Evolutionary conservation across 2,329 filamentous ascomycete species (phyloP).

Genomic region (Rhinocladiella mackenziei): DNA sequence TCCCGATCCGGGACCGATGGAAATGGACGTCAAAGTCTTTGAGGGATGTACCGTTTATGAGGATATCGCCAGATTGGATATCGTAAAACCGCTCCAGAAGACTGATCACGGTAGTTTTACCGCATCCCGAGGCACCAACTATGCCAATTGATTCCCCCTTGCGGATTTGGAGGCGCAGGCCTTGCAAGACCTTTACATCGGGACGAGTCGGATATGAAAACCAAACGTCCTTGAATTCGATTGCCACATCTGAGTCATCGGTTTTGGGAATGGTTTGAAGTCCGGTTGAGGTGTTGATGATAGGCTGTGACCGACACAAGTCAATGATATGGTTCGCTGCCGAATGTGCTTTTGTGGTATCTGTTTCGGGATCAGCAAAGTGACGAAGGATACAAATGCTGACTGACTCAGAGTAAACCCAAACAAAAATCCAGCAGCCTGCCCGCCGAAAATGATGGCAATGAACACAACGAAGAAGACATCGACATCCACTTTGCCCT

Average conservation of each 20-base stretch:
- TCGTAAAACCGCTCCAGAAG: constrained; percentile 93
- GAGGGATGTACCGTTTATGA: constrained; percentile 77
- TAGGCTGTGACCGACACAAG: no score
- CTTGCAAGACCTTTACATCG: constrained; percentile 80
- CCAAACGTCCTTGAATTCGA: constrained; percentile 87
- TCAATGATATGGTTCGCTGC: no score
- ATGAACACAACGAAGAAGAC: no score
- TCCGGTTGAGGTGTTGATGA: no score
- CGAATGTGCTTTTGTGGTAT: no score
- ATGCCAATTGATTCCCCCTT: constrained; percentile 54
- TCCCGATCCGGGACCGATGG: constrained; percentile 74
- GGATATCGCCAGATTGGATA: constrained; percentile 70
- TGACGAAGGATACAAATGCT: no score
- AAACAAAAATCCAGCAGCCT: no score
- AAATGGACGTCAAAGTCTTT: constrained; percentile 73
- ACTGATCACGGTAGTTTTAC: constrained; percentile 88
- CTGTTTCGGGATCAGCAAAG: no score
- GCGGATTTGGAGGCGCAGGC: constrained; percentile 52
- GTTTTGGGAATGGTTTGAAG: no score
- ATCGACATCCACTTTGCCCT: no score
- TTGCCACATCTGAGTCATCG: constrained; percentile 59
- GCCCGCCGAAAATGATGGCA: no score
- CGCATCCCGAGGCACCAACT: constrained; percentile 88
- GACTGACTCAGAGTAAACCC: no score
- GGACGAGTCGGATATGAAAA: constrained; percentile 91